These are phyloP conservation scores for Citrullus colocynthis DNA, from an alignment of 306 rosid genomes.

Conservation along the genomic window DNA sequence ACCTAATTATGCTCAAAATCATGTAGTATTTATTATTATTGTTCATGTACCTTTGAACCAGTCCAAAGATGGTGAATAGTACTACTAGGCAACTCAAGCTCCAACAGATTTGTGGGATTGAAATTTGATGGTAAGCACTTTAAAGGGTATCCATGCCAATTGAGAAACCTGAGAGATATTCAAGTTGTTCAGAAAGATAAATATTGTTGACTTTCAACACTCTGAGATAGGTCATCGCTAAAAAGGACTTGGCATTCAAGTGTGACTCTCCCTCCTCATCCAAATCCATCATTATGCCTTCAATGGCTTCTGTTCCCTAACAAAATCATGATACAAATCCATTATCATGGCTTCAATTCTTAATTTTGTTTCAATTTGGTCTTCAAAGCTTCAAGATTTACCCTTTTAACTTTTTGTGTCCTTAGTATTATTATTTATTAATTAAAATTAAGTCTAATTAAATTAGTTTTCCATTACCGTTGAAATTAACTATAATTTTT, in stretches of 20 bases:
- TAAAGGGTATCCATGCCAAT: neutral
- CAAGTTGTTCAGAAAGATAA: neutral
- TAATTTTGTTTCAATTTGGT: too few relatives aligned
- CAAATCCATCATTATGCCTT: conserved; percentile 4
- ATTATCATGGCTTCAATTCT: too few relatives aligned
- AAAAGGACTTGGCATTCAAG: conserved; percentile 5
- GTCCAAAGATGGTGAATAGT: conserved; percentile 3
- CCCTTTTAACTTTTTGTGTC: too few relatives aligned
- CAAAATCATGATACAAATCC: too few relatives aligned
- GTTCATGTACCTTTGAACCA: conserved; percentile 1
- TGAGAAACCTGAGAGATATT: conserved; percentile 4
- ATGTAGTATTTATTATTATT: too few relatives aligned
- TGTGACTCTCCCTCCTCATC: neutral
- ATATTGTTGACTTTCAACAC: conserved; percentile 8
- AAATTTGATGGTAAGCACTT: conserved; percentile 3
- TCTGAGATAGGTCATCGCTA: conserved; percentile 7
- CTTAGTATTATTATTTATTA: too few relatives aligned
- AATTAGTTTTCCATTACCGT: too few relatives aligned
- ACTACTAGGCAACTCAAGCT: conserved; percentile 2
- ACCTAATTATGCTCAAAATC: too few relatives aligned
- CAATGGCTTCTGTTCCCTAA: conserved; percentile 11
- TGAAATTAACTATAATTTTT: too few relatives aligned
- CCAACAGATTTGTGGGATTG: neutral
- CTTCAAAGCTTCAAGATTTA: too few relatives aligned
- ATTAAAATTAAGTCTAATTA: too few relatives aligned